Base-by-base conservation (phyloP, 1,284 basidiomycete genomes). In the Tilletia walkeri region DNA sequence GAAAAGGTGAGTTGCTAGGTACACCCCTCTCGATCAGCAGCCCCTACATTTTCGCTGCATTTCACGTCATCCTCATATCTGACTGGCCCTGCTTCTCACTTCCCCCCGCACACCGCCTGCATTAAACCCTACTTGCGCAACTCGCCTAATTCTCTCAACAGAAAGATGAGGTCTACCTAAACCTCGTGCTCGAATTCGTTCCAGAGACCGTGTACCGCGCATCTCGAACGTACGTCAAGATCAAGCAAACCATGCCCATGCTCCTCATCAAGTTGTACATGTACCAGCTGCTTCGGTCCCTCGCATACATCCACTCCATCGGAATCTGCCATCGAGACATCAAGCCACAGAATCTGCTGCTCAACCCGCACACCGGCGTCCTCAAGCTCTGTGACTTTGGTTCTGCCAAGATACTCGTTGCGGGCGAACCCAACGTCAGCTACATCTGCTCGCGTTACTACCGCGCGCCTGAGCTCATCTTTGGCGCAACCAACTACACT, bases 371-470 rank as follows among this genome's bases (percentile, higher is more conserved):
- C 38, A 95, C 95, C 0, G 95, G 96, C 68, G 89, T 99, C 30
- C 89, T 99, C 80, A 99, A 99, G 87, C 88, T 99, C 50, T 99
- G 96, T 86, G 95, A 99, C 86, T 99, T 99, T 86, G 95, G 95
- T 68, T 95, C 93, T 24, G 95, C 95, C 73, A 99, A 99, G 88
- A 99, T 99, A 79, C 88, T 99, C 71, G 91, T 99, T 59, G 90
- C 94, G 14, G 95, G 95, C 70, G 95, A 99, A 85, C 96, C 95
- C 72, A 99, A 99, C 85, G 95, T 99, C 85, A 94, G 91, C 86
- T 99, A 99, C 86, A 99, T 99, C 84, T 99, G 95, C 87, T 99
- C 95, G 78, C 89, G 95, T 84, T 99, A 99, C 88, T 99, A 99
- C 87, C 91, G 95, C 79, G 96, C 95, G 67, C 96, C 95, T 30